A percentile compares a stretch with the other conserved stretches of the same genome.
Conservation (phyloP, 164 flowering plant genomes). For the Umbellularia californica region DNA sequence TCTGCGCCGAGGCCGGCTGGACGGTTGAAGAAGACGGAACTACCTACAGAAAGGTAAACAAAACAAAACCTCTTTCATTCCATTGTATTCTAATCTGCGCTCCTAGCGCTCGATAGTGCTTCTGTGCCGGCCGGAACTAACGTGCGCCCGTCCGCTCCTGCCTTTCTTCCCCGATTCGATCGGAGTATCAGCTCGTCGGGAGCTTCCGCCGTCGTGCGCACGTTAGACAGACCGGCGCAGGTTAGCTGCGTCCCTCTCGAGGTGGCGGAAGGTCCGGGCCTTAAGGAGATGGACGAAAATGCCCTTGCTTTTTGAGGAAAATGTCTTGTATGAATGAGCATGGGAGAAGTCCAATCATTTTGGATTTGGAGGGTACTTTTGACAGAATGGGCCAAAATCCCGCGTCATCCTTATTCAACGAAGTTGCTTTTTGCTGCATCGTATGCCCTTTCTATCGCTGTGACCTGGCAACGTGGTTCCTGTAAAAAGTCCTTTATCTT, state of each 20-base stretch:
- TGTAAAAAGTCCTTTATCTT: no score
- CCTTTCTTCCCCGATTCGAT: background rate
- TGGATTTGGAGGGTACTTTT: no score
- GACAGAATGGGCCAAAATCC: no score
- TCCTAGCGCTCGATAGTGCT: slow-evolving; percentile 1
- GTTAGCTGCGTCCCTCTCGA: background rate
- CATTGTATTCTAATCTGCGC: no score
- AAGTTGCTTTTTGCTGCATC: no score
- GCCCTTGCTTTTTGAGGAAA: background rate
- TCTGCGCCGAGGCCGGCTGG: slow-evolving; percentile 91
- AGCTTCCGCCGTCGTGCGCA: background rate
- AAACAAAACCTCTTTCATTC: background rate
- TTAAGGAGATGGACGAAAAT: background rate
- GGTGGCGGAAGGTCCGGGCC: background rate
- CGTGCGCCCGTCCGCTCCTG: background rate
- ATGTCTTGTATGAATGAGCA: no score
- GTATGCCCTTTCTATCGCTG: no score
- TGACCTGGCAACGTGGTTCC: no score
- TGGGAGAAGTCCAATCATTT: no score
- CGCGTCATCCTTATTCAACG: no score
- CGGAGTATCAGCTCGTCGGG: background rate
- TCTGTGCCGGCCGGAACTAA: background rate
- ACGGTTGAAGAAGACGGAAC: slow-evolving; percentile 88
- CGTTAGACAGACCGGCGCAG: background rate
- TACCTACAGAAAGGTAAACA: slow-evolving; percentile 73